Conservation (phyloP, 2,329 filamentous ascomycete species). For the Whalleya microplaca region DNA sequence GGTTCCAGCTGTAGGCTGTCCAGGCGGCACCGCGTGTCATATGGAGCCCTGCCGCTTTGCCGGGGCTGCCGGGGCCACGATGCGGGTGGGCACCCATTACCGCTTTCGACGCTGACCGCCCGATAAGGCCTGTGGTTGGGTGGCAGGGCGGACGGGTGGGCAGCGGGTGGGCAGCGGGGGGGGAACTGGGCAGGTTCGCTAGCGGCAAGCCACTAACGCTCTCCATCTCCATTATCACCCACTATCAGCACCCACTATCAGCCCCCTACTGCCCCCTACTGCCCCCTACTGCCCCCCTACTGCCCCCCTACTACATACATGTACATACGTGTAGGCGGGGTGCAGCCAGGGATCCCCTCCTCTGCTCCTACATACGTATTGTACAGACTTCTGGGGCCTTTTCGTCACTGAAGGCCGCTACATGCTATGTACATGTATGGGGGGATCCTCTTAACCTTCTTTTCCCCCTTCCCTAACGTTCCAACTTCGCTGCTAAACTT, state of each 20-base stretch:
- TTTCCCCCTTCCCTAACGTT: slow-evolving; percentile 6
- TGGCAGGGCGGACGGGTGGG: too few species aligned
- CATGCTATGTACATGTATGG: slow-evolving; percentile 13
- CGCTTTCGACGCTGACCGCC: slow-evolving; percentile 16
- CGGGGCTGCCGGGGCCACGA: slow-evolving; percentile 4
- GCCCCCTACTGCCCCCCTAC: too few species aligned
- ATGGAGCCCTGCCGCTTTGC: slow-evolving; percentile 6
- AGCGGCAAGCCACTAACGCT: slow-evolving; percentile 26
- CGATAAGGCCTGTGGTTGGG: slow-evolving; percentile 20
- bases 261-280: too few species aligned
- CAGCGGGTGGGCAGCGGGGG: too few species aligned
- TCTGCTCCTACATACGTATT: too few species aligned
- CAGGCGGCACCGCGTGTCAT: not conserved
- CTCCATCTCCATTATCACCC: slow-evolving; percentile 22
- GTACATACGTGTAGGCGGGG: too few species aligned
- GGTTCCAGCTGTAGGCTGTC: not conserved
- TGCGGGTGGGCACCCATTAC: slow-evolving; percentile 15
- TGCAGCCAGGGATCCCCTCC: slow-evolving; percentile 25
- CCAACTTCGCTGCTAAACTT: slow-evolving; percentile 3
- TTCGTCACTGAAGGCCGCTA: slow-evolving; percentile 1
- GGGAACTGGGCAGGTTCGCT: not conserved
- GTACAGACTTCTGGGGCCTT: slow-evolving; percentile 16
- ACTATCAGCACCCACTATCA: too few species aligned
- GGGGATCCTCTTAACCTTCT: slow-evolving; percentile 6
- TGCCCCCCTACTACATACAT: too few species aligned